Evolutionary conservation across 495 filamentous ascomycete species (phyloP), one percentile per base, ranked within the genome.

Genomic region (Penicillium ochrochloron): DNA sequence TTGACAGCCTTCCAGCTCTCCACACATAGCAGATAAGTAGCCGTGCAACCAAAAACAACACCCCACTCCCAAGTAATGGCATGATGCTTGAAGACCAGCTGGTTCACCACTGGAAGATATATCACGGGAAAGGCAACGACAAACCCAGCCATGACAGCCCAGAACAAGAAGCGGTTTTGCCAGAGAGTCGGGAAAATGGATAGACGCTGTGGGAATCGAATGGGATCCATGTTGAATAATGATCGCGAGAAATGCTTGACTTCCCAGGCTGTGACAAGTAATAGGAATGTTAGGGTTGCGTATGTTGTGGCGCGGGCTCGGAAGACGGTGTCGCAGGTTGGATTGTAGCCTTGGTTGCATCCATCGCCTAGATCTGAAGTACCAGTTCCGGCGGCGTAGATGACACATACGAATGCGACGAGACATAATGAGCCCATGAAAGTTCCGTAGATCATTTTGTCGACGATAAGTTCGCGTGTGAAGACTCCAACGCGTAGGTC

Each of bases 291-390:
- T 19, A 93, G 81, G 51, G 88, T 89, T 17, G 87, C 89, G 66
- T 93, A 96, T 9, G 88, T 87, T 34, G 92, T 89, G 1, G 90
- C 89, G 15, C 92, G 84, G 17, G 91, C 92, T 29, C 89, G 89
- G 77, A 91, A 93, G 2, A 92, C 89, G 12, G 83, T 76, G 0
- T 78, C 76, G 75, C 90, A 93, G 37, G 56, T 74, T 0, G 79
- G 74, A 8, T 78, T 79, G 68, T 83, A 88, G 12, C 65, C 62
- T 41, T 83, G 76, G 73, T 93, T 93, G 79, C 90, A 93, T 62
- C 89, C 82, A 11, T 63, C 53, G 46, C 90, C 90, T 7, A 93
- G 82, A 51, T 85, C 69, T 25, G 85, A 80, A 39, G 84, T 74
- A 27, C 88, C 85, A 50, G 83, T 70, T 46, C 88, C 85, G 21